Base-by-base conservation (phyloP, 1,284 basidiomycete genomes). In the Puccinia coronata region DNA sequence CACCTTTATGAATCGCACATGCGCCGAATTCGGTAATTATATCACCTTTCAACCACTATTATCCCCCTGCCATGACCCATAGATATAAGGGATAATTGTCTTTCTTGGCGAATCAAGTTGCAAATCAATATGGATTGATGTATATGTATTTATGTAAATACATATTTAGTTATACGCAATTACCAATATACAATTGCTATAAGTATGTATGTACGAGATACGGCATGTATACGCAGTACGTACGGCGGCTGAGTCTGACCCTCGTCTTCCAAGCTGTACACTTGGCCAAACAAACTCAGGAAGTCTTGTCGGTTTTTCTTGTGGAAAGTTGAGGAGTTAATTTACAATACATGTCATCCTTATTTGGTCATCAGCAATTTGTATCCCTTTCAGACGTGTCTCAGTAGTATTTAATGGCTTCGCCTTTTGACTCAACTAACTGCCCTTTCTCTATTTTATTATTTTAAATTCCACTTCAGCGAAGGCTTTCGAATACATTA, bases 321-420 rank as follows among this genome's bases (percentile, higher is more conserved):
- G 61, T 65, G 36, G 36, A 41, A 36, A 39, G 34, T 34, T 28
- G 5, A 28, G 12, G 12, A 9, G 55, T 59, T 9, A 28, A 59
- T 28, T 63, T 5, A 34, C 31, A 63, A 65, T 65, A 25, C n/a
- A 28, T 65, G 63, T 67, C 63, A 67, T 67, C 63, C 63, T 43
- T 67, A 28, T 67, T 67, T 67, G 63, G 63, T 12, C 23, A 39
- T 65, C 63, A 9, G 18, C 9, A 23, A 43, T 28, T 67, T 67
- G n/a, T n/a, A 67, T 67, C 23, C 63, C 63, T 47, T 65, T 41
- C 41, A 63, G 61, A 63, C 61, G 23, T 63, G 61, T 63, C 36
- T 63, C 59, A 28, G 36, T 61, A 61, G n/a, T n/a, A n/a, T n/a
- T n/a, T n/a, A n/a, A n/a, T n/a, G n/a, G n/a, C 59, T 36, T 31